Evolutionary conservation across 345 rosid genomes (phyloP), one percentile per base, ranked within the genome.

Genomic region (Populus alba): DNA sequence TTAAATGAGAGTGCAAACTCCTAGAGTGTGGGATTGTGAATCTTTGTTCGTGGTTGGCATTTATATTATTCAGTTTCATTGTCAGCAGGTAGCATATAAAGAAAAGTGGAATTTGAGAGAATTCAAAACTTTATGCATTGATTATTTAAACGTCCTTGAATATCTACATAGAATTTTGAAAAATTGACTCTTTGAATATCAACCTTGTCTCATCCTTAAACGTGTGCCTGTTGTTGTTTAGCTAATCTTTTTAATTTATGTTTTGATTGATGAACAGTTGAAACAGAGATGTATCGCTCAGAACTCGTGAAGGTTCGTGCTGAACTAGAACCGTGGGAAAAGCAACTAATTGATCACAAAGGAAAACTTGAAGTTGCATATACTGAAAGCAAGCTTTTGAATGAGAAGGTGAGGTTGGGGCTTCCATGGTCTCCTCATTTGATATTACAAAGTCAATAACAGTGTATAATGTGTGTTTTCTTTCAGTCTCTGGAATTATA

Each of bases 281-380:
- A 96, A 87, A 87, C 97, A 74, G 98, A 96, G 89, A 85, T 71
- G 82, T 85, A 88, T 80, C 92, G 91, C 82, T 84, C 93, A 74
- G 91, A 96, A 87, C 97, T 96, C 79, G 86, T 81, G 38, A 90
- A 84, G 65, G 88, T 96, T 75, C 97, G 99, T 22, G 86, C 93
- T 70, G 94, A 96, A 75, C 75, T 96, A 82, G 94, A 96, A 85
- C 99, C 99, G 41, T 96, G 99, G 98, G 98, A 96, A 70, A 87
- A 86, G 61, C 91, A 92, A 79, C 71, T 94, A 83, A 94, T 94
- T 82, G 92, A 85, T 83, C 98, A 89, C 88, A 94, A 79, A 88
- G 99, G 99, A 74, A 89, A 90, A 79, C 90, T 91, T 85, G 98
- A 92, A 75, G 98, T 94, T 81, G 95, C 99, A 83, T 82, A 81